Evolutionary conservation across 2,329 filamentous ascomycete species (phyloP).

Genomic region (Capronia coronata): DNA sequence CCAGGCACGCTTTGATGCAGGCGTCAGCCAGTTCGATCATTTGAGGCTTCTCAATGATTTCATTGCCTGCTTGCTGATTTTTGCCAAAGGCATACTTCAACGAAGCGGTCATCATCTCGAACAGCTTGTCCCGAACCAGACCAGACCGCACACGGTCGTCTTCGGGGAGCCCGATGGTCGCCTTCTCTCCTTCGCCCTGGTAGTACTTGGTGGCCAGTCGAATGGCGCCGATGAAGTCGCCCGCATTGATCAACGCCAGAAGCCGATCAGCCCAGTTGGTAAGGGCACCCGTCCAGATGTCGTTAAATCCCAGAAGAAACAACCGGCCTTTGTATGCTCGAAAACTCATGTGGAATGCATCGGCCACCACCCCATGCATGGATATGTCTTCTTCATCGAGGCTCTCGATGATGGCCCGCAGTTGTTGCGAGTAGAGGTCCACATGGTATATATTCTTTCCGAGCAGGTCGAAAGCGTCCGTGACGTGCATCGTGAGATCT

Average conservation of each 20-base stretch:
- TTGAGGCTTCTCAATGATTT: conserved; percentile 53
- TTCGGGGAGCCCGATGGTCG: conserved; percentile 88
- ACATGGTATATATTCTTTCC: conserved; percentile 87
- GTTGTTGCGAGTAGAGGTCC: conserved; percentile 81
- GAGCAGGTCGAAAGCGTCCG: conserved; percentile 87
- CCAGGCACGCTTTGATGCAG: conserved; percentile 76
- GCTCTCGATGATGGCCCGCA: conserved; percentile 78
- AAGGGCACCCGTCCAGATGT: conserved; percentile 79
- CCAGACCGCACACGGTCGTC: conserved; percentile 67
- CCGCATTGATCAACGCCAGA: conserved; percentile 88
- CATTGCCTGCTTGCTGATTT: conserved; percentile 43
- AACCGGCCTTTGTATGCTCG: conserved; percentile 88
- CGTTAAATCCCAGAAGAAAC: conserved; percentile 89
- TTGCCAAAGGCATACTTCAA: conserved; percentile 80
- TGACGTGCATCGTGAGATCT: conserved; percentile 80
- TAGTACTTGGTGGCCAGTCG: conserved; percentile 88
- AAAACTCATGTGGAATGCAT: conserved; percentile 98
- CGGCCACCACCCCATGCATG: conserved; percentile 92
- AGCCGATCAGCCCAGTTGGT: conserved; percentile 97
- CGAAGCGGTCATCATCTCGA: conserved; percentile 91
- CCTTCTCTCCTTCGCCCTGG: conserved; percentile 80
- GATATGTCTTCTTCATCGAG: conserved; percentile 78
- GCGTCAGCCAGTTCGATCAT: conserved; percentile 72
- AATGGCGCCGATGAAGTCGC: conserved; percentile 92
- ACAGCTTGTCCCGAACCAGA: conserved; percentile 78